Evolutionary conservation across 495 filamentous ascomycete species (phyloP), one percentile per base, ranked within the genome.

Genomic region (Aspergillus funiculosus): DNA sequence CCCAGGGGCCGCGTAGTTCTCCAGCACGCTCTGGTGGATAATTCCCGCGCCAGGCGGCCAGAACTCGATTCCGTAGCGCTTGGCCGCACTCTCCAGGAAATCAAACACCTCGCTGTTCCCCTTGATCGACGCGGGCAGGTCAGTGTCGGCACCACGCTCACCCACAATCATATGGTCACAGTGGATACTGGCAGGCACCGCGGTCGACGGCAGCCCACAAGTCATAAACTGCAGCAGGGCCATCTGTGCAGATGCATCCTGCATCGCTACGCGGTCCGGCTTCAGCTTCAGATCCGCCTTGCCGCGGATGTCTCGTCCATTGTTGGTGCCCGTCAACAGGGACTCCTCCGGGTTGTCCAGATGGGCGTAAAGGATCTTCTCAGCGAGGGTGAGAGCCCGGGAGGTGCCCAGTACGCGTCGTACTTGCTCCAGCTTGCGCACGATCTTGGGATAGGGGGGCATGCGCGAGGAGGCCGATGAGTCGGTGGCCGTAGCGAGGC

Each of bases 111-210:
- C 92, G 62, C 88, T 86, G 63, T 98, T 98, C 27, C 87, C 86
- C 68, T 83, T 73, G 41, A 98, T 95, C 30, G 87, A 90, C 18
- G 80, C 78, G 9, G 89, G 82, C 25, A 98, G 68, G 71, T 98
- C 92, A 21, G 81, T 78, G 59, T 94, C 84, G 17, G 92, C 92
- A 42, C 92, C 92, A 53, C 81, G 80, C 49, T 70, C 67, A 52
- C 92, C 92, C 37, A 97, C 91, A 74, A 98, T 98, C 83, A 98
- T 87, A 61, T 98, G 92, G 67, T 98, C 92, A 61, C 92, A 98
- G 71, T 98, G 92, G 48, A 97, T 97, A 65, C 89, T 95, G 24
- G 92, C 91, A 10, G 92, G 92, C 22, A 97, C 90, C n/a, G 89
- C 89, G 1, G 92, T 95, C 41, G 83, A 84, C 19, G 86, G 82